Evolutionary conservation across 768 basidiomycete genomes (phyloP), one percentile per base, ranked within the genome.

Genomic region (Calvatia gigantea): DNA sequence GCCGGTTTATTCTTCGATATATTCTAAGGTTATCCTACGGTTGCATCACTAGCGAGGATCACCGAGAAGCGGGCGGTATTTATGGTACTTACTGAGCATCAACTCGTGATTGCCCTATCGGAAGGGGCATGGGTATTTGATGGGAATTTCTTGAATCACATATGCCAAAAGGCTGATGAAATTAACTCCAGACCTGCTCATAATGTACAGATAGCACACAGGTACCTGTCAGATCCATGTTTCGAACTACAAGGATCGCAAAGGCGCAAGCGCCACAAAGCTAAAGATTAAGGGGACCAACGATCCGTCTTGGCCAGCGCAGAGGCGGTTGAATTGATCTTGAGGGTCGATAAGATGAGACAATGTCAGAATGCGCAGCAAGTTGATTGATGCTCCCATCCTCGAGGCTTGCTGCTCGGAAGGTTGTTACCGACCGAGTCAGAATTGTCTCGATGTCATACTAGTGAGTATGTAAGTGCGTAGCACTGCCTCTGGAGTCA

Each of bases 41-140:
- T 55, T 35, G 29, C 54, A 47, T 55, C 54, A n/a, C 48, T 15
- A 46, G 21, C 53, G 53, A 54, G 43, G 44, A 54, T 54, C 53
- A 55, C 54, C 54, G 54, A 46, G 28, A 33, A 7, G 19, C 35
- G 41, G 21, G 41, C 41, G 41, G 41, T 19, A n/a, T n/a, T n/a
- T n/a, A n/a, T n/a, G n/a, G n/a, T n/a, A n/a, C n/a, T n/a, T n/a
- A n/a, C n/a, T n/a, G n/a, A n/a, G n/a, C n/a, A n/a, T n/a, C n/a
- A n/a, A n/a, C n/a, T n/a, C n/a, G n/a, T n/a, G 27, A 28, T 27
- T n/a, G 19, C 14, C 9, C 11, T 15, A 27, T 4, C 15, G 19
- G 19, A 19, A 33, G 11, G 39, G 25, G 29, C 25, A 15, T 28
- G 3, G 23, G 19, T 19, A 6, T n/a, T 43, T 52, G 19, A 29